Evolutionary conservation across 2,329 filamentous ascomycete genomes (phyloP).

Genomic region (Colletotrichum sp.): DNA sequence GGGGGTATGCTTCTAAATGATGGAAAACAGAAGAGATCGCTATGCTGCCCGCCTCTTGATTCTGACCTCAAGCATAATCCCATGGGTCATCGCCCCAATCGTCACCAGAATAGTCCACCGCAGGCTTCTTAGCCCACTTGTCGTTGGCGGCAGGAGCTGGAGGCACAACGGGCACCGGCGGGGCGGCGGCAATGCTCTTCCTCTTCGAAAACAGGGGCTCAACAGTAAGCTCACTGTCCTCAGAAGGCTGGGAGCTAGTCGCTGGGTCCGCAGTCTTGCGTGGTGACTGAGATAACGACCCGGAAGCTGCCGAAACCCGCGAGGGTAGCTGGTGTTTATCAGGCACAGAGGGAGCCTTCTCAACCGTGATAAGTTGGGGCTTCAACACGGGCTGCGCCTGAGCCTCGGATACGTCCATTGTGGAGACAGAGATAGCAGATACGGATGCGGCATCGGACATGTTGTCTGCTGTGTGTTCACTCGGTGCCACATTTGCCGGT

Average conservation of each 20-base stretch:
- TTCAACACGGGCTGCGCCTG: conserved; percentile 25
- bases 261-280: background rate
- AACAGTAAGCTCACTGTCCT: background rate
- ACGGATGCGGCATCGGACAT: conserved; percentile 24
- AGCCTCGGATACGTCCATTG: conserved; percentile 26
- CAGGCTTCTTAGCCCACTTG: conserved; percentile 28
- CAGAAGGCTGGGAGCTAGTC: background rate
- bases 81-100: conserved; percentile 30
- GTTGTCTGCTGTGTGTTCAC: background rate
- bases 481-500: background rate
- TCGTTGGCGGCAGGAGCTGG: background rate
- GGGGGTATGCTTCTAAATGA: background rate
- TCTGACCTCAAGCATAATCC: background rate
- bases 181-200: background rate
- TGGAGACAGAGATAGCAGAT: conserved; percentile 25
- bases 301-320: background rate
- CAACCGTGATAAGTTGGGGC: conserved; percentile 22
- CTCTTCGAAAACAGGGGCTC: conserved; percentile 13
- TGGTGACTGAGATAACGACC: background rate
- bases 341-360: background rate
- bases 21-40: background rate
- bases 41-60: background rate
- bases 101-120: conserved; percentile 32
- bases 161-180: background rate
- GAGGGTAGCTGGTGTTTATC: background rate